Conservation (phyloP, 1,284 basidiomycete species). For the Sporisorium sorghi region DNA sequence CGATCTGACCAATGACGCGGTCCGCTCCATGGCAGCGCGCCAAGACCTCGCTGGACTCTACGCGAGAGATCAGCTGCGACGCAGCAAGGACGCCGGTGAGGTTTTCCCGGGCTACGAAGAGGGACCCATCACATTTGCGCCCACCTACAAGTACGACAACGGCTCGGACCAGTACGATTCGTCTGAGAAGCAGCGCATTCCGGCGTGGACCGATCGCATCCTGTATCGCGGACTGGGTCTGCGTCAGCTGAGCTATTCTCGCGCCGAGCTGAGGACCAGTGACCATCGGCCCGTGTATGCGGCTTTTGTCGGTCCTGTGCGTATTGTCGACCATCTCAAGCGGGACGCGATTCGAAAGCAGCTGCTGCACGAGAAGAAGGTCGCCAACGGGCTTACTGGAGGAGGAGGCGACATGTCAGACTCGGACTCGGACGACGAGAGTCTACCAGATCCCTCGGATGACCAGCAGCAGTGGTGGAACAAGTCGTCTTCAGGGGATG, state of each 20-base stretch:
- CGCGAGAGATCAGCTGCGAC: constrained; percentile 75
- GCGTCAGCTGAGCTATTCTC: constrained; percentile 70
- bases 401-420: constrained; percentile 19
- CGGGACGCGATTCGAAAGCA: constrained; percentile 78
- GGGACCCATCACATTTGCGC: constrained; percentile 85
- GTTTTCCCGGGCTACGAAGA: constrained; percentile 89
- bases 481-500: not conserved
- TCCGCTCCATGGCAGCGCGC: constrained; percentile 71
- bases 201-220: constrained; percentile 85
- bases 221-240: constrained; percentile 75
- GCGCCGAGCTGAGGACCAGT: constrained; percentile 85
- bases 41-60: constrained; percentile 81
- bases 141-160: constrained; percentile 87
- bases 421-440: constrained; percentile 27
- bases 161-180: constrained; percentile 87
- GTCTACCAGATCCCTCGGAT: constrained; percentile 47
- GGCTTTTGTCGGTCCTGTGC: constrained; percentile 80
- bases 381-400: constrained; percentile 17
- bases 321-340: constrained; percentile 82
- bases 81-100: constrained; percentile 31
- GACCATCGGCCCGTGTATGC: constrained; percentile 96
- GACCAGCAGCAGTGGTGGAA: constrained; percentile 53
- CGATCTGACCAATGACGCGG: constrained; percentile 83
- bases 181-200: constrained; percentile 94
- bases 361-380: constrained; percentile 56